Evolutionary conservation across 495 filamentous ascomycete species (phyloP), one percentile per base, ranked within the genome.

Genomic region (Lophiostoma macrostomum): DNA sequence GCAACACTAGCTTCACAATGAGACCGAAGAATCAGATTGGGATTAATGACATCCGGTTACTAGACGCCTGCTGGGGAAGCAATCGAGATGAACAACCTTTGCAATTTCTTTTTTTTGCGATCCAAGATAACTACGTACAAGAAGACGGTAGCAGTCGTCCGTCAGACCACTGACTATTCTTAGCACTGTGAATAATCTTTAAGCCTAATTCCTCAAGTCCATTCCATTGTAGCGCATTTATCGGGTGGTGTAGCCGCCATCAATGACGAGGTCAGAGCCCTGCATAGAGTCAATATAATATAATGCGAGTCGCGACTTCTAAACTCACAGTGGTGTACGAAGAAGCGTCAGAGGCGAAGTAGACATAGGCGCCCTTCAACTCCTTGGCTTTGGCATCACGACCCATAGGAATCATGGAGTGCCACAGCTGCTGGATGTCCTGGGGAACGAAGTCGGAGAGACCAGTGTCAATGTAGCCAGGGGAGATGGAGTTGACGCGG

Each of bases 291-390:
- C 24, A 60, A 44, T 44, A n/a, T n/a, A n/a, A n/a, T n/a, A n/a
- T n/a, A n/a, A n/a, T n/a, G n/a, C n/a, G n/a, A n/a, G n/a, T n/a
- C n/a, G n/a, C 1, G 25, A 30, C 16, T 6, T 14, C 12, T 5
- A 20, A 24, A 41, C 56, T 43, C 38, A 60, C 91, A 1, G 89
- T 97, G 14, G 84, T 96, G 69, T 91, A 96, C 32, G 83, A 83
- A 4, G 82, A 77, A 2, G 89, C 89, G 70, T 95, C 89, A 13
- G 82, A 87, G 3, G 88, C 89, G 49, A 96, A 70, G 65, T 91
- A 95, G n/a, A 95, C 71, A 63, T 86, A 95, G 4, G 85, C 87
- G 5, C 90, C 90, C 75, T 95, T 95, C 42, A 96, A 71, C 73
- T 96, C 90, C 40, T 79, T 76, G 0, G 81, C 73, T 60, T 87